phyloP scores from a whole-genome alignment of 2,329 filamentous ascomycete genomes.

The Phialemonium atrogriseum region DNA sequence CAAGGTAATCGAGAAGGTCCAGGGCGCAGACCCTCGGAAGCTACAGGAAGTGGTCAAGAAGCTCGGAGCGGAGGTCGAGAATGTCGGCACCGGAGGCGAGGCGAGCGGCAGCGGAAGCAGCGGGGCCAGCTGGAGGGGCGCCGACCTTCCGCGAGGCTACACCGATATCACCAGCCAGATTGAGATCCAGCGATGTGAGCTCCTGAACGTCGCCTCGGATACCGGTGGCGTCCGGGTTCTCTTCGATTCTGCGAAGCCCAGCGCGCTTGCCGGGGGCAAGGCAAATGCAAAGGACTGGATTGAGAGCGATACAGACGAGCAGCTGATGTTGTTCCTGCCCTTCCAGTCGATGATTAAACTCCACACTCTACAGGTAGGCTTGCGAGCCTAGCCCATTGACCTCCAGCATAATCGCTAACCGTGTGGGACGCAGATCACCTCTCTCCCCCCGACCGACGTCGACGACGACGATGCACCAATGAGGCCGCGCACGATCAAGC shows the following conservation, averaged over 20 bases:
- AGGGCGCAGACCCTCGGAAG: constrained; percentile 64
- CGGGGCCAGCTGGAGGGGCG: constrained; percentile 59
- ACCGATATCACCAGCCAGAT: constrained; percentile 74
- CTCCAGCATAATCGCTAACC: no score
- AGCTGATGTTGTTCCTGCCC: constrained; percentile 86
- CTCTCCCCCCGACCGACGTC: constrained; percentile 52
- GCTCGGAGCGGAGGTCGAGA: constrained; percentile 57
- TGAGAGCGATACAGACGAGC: constrained; percentile 94
- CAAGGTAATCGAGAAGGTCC: constrained; percentile 57
- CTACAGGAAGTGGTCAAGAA: constrained; percentile 65
- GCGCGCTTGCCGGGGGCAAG: constrained; percentile 50
- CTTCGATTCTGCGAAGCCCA: constrained; percentile 63
- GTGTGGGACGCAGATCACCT: constrained; percentile 62
- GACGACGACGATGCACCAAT: constrained; percentile 69
- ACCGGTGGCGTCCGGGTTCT: constrained; percentile 65
- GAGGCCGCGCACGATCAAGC: constrained; percentile 72
- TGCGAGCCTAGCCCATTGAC: no score
- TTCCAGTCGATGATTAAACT: constrained; percentile 85
- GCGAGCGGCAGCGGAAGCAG: constrained; percentile 31
- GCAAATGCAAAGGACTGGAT: constrained; percentile 68
- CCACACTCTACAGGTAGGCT: constrained; percentile 62
- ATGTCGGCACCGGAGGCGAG: constrained; percentile 36
- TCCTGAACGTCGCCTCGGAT: constrained; percentile 78
- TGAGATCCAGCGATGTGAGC: constrained; percentile 70
- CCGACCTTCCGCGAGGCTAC: constrained; percentile 70